Evolutionary conservation across 345 rosid species (phyloP).

Genomic region (Leavenworthia alabamica): DNA sequence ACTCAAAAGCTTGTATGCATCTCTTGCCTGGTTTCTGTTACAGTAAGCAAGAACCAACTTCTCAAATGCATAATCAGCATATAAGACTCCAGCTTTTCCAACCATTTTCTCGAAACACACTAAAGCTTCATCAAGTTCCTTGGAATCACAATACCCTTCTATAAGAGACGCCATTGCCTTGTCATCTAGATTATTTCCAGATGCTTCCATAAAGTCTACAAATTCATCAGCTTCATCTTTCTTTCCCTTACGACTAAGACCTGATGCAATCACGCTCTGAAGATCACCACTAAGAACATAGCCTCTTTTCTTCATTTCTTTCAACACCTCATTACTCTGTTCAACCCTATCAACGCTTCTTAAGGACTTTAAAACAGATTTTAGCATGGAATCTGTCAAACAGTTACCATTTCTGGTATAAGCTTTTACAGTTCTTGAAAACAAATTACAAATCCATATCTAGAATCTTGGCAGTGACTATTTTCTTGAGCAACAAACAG

Average conservation of each 20-base stretch:
- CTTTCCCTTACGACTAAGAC: conserved; percentile 50
- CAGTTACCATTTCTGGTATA: conserved; percentile 46
- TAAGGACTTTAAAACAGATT: conserved; percentile 63
- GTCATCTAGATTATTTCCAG: conserved; percentile 46
- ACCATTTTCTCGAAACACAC: conserved; percentile 51
- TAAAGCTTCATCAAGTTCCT: conserved; percentile 60
- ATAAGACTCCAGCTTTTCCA: conserved; percentile 40
- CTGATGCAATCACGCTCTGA: conserved; percentile 51
- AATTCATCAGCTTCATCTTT: conserved; percentile 48
- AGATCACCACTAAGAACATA: conserved; percentile 38
- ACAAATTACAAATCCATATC: conserved; percentile 62
- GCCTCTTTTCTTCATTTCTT: conserved; percentile 57
- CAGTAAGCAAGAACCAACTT: conserved; percentile 60
- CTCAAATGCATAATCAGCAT: conserved; percentile 49
- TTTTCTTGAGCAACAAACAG: conserved; percentile 58
- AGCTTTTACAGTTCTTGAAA: conserved; percentile 53
- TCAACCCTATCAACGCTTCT: conserved; percentile 50
- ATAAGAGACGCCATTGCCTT: conserved; percentile 55
- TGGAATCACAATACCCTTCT: conserved; percentile 66
- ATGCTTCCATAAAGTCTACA: conserved; percentile 41
- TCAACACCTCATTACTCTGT: conserved; percentile 54
- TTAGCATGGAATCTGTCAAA: conserved; percentile 56
- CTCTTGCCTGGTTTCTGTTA: conserved; percentile 46
- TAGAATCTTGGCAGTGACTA: conserved; percentile 47
- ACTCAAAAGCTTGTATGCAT: conserved; percentile 56